Base-by-base conservation (phyloP, 495 filamentous ascomycete genomes). In the Daldinia caldariorum region DNA sequence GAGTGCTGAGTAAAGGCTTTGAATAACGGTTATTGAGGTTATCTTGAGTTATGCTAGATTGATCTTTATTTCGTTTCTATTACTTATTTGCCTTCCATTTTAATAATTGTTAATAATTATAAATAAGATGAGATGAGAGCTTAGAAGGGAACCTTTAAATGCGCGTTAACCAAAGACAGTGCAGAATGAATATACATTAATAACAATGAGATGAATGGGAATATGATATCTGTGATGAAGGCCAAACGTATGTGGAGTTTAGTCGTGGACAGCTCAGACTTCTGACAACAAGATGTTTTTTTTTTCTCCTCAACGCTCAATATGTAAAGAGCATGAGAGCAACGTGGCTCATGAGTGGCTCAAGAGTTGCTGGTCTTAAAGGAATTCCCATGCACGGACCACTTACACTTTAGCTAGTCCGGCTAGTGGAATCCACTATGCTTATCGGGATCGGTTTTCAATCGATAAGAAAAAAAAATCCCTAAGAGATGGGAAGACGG, bases 391-490 rank as follows among this genome's bases (percentile, higher is more conserved):
- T 22, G 43, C 43, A 47, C 43, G 35, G 13, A 6, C 58, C 54
- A 57, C 26, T 32, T 32, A 26, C 26, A 26, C 26, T 26, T 26
- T 26, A 26, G 26, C 26, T 6, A 14, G 6, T 13, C 22, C 7
- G 5, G 6, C 2, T 58, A 18, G 39, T 26, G 10, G 6, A 1
- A 41, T 18, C n/a, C n/a, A 41, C 20, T 58, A 12, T 2, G 16
- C 43, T 63, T 62, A 58, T 63, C 64, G 38, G 45, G 20, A 13
- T 38, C 22, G 37, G 62, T 65, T 65, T 61, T 63, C 47, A 64
- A 67, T 70, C 71, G 68, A 72, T 72, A 72, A 72, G 66, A 20
- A 61, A 69, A 68, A 66, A 70, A 74, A 69, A n/a, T 47, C 35
- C 45, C 50, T 41, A 13, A 57, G 20, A 13, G 38, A 38, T 50